Percentiles rank a stretch among this genome's conserved stretches.
Conservation (phyloP, 768 basidiomycete genomes). For the Galerina marginata region DNA sequence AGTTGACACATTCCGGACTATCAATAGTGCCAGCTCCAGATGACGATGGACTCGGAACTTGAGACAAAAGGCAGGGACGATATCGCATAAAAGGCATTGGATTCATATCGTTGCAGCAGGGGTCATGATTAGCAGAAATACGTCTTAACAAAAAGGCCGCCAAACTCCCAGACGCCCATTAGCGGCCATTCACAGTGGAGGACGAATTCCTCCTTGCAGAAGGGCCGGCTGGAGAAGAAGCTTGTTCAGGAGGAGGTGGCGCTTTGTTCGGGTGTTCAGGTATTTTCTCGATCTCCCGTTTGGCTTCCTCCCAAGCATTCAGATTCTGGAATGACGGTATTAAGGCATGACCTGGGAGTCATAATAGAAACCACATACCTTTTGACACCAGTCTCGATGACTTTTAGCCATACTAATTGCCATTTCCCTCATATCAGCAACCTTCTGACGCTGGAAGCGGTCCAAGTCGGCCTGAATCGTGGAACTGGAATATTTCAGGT, state of each 20-base stretch:
- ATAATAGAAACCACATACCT: constrained; percentile 54
- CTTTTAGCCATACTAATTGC: constrained; percentile 85
- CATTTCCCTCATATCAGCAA: constrained; percentile 95
- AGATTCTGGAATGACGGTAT: constrained; percentile 68
- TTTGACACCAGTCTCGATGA: constrained; percentile 96
- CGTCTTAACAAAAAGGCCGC: not conserved
- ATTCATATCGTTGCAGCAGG: constrained; percentile 7
- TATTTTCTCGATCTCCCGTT: constrained; percentile 89
- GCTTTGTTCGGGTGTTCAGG: constrained; percentile 85
- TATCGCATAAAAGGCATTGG: constrained; percentile 3
- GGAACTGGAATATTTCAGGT: constrained; percentile 94
- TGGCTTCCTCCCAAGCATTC: constrained; percentile 96
- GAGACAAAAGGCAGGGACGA: constrained; percentile 1
- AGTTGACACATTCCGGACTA: too few relatives aligned
- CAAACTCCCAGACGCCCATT: constrained; percentile 10
- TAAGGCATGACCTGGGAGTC: constrained; percentile 16
- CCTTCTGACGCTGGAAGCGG: constrained; percentile 98
- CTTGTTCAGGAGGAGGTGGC: constrained; percentile 45
- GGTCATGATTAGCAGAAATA: constrained; percentile 5
- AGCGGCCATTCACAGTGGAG: constrained; percentile 73
- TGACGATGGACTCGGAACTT: not conserved
- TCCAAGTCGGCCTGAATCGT: constrained; percentile 98
- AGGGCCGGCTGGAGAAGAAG: constrained; percentile 36
- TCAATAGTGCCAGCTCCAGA: too few relatives aligned
- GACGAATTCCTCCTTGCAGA: constrained; percentile 65